These are phyloP conservation scores for Trichoderma endophyticum DNA, from an alignment of 2,329 filamentous ascomycete genomes.

Conservation along the genomic window DNA sequence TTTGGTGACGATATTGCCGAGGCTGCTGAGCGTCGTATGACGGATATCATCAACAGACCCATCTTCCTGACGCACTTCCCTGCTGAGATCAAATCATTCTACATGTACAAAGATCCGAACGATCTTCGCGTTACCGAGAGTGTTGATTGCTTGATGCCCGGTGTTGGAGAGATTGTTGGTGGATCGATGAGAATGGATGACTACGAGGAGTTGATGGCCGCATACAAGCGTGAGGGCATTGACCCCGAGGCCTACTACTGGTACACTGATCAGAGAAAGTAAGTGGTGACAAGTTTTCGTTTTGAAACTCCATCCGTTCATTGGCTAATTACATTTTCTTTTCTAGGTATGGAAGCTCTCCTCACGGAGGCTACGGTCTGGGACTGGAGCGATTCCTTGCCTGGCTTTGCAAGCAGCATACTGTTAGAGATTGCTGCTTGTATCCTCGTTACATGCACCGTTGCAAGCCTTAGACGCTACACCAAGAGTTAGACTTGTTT, in stretches of 20 bases:
- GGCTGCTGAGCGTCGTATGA: constrained; percentile 95
- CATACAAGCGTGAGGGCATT: constrained; percentile 84
- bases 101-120: constrained; percentile 85
- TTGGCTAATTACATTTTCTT: not conserved
- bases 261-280: constrained; percentile 96
- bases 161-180: constrained; percentile 94
- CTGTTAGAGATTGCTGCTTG: constrained; percentile 64
- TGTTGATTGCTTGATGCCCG: constrained; percentile 83
- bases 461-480: constrained; percentile 62
- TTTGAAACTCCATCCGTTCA: not conserved
- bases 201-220: constrained; percentile 83
- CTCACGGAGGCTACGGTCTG: constrained; percentile 90
- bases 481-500: not conserved
- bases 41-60: constrained; percentile 89
- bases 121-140: constrained; percentile 87
- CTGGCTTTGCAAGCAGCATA: constrained; percentile 62
- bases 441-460: constrained; percentile 78
- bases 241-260: constrained; percentile 87
- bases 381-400: constrained; percentile 56
- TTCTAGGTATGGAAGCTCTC: constrained; percentile 70
- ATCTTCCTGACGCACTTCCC: constrained; percentile 98
- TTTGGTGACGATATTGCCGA: constrained; percentile 99
- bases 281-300: constrained; percentile 1
- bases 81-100: constrained; percentile 96
- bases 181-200: constrained; percentile 95